A percentile compares a stretch with the other conserved stretches of the same genome.
phyloP scores from a whole-genome alignment of 192 early-diverging fungal genomes.

The Coemansia sp. region DNA sequence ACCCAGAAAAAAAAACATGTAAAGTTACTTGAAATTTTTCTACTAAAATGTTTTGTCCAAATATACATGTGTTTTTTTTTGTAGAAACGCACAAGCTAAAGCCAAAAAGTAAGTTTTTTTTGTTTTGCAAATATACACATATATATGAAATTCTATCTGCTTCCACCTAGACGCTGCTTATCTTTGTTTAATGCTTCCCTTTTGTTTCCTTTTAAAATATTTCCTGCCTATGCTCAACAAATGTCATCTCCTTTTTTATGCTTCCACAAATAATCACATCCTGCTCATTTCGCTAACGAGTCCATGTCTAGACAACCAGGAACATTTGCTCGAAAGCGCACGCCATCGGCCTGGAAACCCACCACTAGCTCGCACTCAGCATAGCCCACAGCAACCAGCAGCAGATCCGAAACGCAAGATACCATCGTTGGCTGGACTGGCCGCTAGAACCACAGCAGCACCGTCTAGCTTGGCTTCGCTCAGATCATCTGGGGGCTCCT shows the following conservation, averaged over 20 bases:
- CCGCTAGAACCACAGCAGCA: not conserved
- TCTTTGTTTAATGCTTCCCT: too few relatives aligned
- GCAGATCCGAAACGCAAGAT: not conserved
- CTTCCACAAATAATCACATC: not conserved
- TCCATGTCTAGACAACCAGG: not conserved
- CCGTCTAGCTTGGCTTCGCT: conserved; percentile 1
- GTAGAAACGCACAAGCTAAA: conserved; percentile 44
- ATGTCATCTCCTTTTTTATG: not conserved
- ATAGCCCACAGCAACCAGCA: not conserved
- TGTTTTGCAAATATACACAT: too few relatives aligned
- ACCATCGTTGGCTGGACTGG: conserved; percentile 5
- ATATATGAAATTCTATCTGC: conserved; percentile 4
- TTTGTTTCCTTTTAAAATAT: too few relatives aligned
- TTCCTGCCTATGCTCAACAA: too few relatives aligned
- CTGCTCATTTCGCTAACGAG: not conserved
- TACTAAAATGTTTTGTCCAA: too few relatives aligned
- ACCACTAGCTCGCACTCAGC: not conserved
- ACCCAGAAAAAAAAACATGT: too few relatives aligned
- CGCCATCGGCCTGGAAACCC: conserved; percentile 36
- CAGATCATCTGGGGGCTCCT: not conserved
- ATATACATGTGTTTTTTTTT: not conserved
- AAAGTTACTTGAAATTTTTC: too few relatives aligned
- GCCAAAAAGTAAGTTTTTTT: conserved; percentile 40
- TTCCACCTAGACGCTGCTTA: too few relatives aligned
- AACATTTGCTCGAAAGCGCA: conserved; percentile 19